phyloP scores from a whole-genome alignment of 2,329 filamentous ascomycete species.

The Aureobasidium sp. region DNA sequence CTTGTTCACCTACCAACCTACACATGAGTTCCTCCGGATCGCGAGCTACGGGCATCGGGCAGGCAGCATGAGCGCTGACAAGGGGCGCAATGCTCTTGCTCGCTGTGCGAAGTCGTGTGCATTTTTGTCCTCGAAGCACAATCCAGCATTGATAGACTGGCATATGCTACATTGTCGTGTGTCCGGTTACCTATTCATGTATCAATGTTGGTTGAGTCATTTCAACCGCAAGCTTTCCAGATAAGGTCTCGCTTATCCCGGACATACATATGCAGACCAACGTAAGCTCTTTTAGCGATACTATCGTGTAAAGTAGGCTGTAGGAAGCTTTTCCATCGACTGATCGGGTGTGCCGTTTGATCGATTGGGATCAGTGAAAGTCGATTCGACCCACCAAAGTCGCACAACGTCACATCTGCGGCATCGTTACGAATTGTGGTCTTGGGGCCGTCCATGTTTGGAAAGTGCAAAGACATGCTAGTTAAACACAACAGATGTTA shows the following conservation, averaged over 20 bases:
- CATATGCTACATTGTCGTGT: background rate
- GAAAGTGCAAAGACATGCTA: conserved; percentile 12
- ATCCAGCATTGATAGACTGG: background rate
- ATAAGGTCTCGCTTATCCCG: conserved; percentile 3
- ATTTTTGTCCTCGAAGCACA: background rate
- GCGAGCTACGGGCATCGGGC: too few species aligned
- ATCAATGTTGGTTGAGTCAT: background rate
- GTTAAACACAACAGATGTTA: conserved; percentile 2
- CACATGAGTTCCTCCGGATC: background rate
- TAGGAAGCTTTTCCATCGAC: conserved; percentile 13
- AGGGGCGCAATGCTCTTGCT: background rate
- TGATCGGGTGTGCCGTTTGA: conserved; percentile 15
- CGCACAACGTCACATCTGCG: conserved; percentile 1
- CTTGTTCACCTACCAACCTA: background rate
- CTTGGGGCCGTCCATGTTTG: background rate
- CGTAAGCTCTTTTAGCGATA: conserved; percentile 4
- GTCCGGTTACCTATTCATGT: background rate
- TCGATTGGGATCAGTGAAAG: conserved; percentile 1
- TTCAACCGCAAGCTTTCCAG: background rate
- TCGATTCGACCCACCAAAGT: background rate
- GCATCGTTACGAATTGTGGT: conserved; percentile 10
- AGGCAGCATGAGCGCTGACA: background rate
- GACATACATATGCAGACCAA: background rate
- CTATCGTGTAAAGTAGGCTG: conserved; percentile 7
- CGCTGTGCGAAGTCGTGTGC: background rate